Percentiles rank a stretch among this genome's conserved stretches.
These are phyloP conservation scores for Terana coerulea DNA, from an alignment of 768 basidiomycete genomes.

Conservation along the genomic window DNA sequence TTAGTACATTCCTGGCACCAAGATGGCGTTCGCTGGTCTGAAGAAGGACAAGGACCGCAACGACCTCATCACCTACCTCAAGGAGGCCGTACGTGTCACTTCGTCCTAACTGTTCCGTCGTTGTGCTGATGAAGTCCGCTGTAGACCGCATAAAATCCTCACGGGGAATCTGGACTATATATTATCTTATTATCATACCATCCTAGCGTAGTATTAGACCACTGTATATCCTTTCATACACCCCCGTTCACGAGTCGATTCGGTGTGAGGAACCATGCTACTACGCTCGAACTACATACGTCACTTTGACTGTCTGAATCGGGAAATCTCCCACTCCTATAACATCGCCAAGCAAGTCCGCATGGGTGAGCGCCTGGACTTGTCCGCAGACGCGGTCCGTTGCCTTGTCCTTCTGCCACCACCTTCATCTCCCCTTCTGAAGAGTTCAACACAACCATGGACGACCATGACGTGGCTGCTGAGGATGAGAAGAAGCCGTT, in stretches of 20 bases:
- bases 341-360: background rate
- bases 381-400: background rate
- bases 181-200: conserved; percentile 13
- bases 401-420: too few species aligned
- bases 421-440: too few species aligned
- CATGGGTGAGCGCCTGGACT: background rate
- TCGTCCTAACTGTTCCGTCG: background rate
- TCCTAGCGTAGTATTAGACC: conserved; percentile 13
- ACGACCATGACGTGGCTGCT: conserved; percentile 22
- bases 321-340: background rate
- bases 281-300: background rate
- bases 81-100: conserved; percentile 57
- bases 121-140: background rate
- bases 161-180: conserved; percentile 8
- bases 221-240: conserved; percentile 11
- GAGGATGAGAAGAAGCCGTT: conserved; percentile 76
- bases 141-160: conserved; percentile 17
- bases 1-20: conserved; percentile 93
- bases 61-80: conserved; percentile 85
- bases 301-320: background rate
- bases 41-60: conserved; percentile 99
- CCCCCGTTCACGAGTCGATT: conserved; percentile 9
- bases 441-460: conserved; percentile 6
- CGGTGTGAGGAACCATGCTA: background rate
- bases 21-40: conserved; percentile 98